These are phyloP conservation scores for Salix koriyanagi DNA, from an alignment of 345 rosid species.

Conservation along the genomic window DNA sequence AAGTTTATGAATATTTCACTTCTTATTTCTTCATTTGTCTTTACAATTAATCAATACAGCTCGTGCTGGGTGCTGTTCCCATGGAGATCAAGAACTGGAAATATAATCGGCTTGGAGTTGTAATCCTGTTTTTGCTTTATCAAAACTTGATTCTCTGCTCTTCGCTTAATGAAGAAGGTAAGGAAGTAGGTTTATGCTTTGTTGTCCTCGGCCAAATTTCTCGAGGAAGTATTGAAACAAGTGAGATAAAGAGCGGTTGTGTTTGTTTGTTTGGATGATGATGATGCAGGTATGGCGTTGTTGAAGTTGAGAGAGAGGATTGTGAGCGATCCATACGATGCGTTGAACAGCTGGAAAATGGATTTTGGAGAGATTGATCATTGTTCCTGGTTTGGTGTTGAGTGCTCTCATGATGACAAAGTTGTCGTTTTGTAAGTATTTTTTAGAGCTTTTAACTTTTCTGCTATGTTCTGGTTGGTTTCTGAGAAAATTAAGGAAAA, in stretches of 20 bases:
- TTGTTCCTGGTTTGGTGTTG: constrained; percentile 83
- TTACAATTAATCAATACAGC: not conserved
- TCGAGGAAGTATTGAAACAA: not conserved
- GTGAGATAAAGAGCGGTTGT: not conserved
- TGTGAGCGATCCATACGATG: constrained; percentile 62
- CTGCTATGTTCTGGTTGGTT: not conserved
- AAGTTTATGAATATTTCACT: constrained; percentile 4
- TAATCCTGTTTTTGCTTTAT: not conserved
- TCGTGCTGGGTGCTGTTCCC: not conserved
- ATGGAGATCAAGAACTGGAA: constrained; percentile 19
- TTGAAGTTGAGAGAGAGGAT: constrained; percentile 60
- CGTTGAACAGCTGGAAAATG: constrained; percentile 56
- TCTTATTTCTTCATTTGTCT: not conserved
- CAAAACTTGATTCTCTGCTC: constrained; percentile 10
- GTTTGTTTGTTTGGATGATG: not conserved
- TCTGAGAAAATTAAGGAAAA: not conserved
- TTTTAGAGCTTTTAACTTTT: not conserved
- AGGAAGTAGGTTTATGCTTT: not conserved
- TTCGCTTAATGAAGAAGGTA: constrained; percentile 23
- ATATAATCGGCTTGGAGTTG: constrained; percentile 11
- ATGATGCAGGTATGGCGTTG: constrained; percentile 54
- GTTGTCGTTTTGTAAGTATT: constrained; percentile 63
- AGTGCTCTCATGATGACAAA: constrained; percentile 53
- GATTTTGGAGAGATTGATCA: constrained; percentile 38
- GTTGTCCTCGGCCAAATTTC: not conserved